Base-by-base conservation (phyloP, 2,329 filamentous ascomycete species). In the Byssoonygena ceratinophila region DNA sequence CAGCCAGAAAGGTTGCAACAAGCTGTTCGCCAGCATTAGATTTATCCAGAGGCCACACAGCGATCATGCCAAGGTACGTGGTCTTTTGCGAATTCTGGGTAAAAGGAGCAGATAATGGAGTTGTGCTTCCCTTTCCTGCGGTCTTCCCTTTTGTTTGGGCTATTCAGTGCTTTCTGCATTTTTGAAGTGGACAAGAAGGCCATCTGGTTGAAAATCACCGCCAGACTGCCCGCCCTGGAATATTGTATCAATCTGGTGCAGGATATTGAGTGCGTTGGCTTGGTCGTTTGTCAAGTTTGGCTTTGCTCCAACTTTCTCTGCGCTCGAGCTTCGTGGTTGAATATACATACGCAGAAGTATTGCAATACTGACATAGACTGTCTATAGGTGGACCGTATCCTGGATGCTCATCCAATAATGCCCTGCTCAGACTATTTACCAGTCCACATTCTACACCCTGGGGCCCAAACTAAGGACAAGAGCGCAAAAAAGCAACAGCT, bases 361-460 rank as follows among this genome's bases (percentile, higher is more conserved):
- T n/a, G n/a, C n/a, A n/a, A n/a, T n/a, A 14, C 47, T 43, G 18
- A 50, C 34, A 32, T 41, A 22, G n/a, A 16, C 7, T 18, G 8
- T 36, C 18, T 37, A 20, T n/a, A 47, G 31, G 46, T n/a, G 18
- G 16, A 40, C 12, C 7, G n/a, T 14, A 18, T 11, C 9, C 23
- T 9, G 22, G 4, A 31, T 12, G 9, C n/a, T 49, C 36, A 41
- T 49, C 22, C 34, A 41, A 49, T 32, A 39, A 51, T 51, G 49
- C 49, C 49, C 20, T 51, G 49, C 23, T 45, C 49, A 29, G 49
- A 29, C n/a, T 51, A 51, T 22, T 40, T 51, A 14, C 49, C 49
- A 37, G 27, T 44, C 16, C 41, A n/a, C 8, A 34, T 27, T n/a
- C 27, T 39, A 18, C 49, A 45, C 27, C 40, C 49, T 36, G 40